Evolutionary conservation across 257 asterid species (phyloP), one percentile per base, ranked within the genome.

Genomic region (Scutellaria galericulata): DNA sequence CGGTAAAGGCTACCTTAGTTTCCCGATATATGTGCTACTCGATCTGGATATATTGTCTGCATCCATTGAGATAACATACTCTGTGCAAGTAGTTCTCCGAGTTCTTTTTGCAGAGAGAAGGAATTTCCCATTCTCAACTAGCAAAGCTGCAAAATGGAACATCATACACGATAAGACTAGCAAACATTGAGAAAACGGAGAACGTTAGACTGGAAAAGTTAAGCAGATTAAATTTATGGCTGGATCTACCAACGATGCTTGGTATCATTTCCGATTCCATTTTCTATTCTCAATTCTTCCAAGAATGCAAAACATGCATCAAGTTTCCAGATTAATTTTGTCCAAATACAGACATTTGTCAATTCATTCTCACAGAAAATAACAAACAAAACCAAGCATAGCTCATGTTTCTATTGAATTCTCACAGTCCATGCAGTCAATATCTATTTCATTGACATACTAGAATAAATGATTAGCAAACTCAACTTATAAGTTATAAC

Each of bases 21-120:
- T 85, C 52, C 90, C 88, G 4, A 85, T 85, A 45, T 85, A 85
- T 1, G 84, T 85, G 81, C 77, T 85, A 44, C 84, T 83, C 7
- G 90, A 85, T 76, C 87, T 73, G 13, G 90, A 83, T 60, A 85
- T 81, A 75, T 80, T 85, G 63, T 81, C 90, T 1, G 90, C 90
- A 70, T 85, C 86, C 78, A 85, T 83, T 20, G 88, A 85, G 75
- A 85, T 83, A 59, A 85, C 84, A 56, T 85, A 85, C 83, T 85
- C 87, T 11, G 90, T 85, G 63, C 87, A 83, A 44, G 90, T 85
- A 24, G 88, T 85, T 78, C 86, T 76, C 20, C 90, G 86, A 51
- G 83, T 85, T 75, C 88, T 59, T 73, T 83, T 85, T 42, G 90
- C 90, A 37, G 90, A 83, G 67, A 85, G 87, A 55, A 85, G 90